These are phyloP conservation scores for Calonectria crousiana DNA, from an alignment of 2,329 filamentous ascomycete species.

Conservation along the genomic window DNA sequence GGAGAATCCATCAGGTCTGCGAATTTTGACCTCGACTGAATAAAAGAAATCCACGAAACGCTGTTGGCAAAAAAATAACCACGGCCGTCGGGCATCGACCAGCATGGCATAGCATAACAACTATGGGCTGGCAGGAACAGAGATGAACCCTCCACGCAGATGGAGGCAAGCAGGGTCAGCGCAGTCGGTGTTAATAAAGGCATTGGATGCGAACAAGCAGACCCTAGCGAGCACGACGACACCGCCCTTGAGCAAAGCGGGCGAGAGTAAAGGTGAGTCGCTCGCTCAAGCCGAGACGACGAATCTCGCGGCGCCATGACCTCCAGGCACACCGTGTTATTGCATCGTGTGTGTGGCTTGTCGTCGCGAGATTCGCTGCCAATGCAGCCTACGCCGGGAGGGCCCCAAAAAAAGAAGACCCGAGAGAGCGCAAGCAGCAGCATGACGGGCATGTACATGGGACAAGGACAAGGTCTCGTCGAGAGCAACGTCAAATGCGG, in stretches of 20 bases:
- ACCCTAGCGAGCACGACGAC: background rate
- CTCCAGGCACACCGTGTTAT: conserved; percentile 6
- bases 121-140: conserved; percentile 7
- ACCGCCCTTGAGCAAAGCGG: background rate
- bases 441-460: conserved; percentile 15
- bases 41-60: background rate
- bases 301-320: background rate
- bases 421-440: background rate
- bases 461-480: background rate
- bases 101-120: conserved; percentile 8
- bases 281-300: conserved; percentile 7
- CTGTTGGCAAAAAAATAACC: background rate
- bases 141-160: background rate
- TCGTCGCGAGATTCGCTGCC: conserved; percentile 1
- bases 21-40: background rate
- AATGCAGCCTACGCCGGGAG: background rate
- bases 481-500: background rate
- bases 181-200: conserved; percentile 8
- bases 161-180: conserved; percentile 11
- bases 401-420: conserved; percentile 9
- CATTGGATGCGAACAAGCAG: conserved; percentile 14
- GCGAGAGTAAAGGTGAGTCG: background rate
- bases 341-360: conserved; percentile 1
- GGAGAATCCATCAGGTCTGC: conserved; percentile 2
- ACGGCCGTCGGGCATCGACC: background rate